Base-by-base conservation (phyloP, 768 basidiomycete species). In the Termitomyces sp. region DNA sequence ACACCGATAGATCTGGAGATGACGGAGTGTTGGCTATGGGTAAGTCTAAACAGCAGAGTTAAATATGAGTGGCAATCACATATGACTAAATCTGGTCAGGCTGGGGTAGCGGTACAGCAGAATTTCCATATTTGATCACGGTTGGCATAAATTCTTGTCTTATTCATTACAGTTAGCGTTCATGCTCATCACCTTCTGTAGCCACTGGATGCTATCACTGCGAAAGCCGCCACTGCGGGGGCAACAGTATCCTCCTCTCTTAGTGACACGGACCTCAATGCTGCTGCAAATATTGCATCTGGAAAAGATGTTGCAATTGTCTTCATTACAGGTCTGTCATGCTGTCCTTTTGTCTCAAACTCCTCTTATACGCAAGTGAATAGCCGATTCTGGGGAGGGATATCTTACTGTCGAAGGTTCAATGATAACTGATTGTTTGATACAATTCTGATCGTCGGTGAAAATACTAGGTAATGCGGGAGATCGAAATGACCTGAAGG, bases 21-120 rank as follows among this genome's bases (percentile, higher is more conserved):
- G 75, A 76, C 54, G 84, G 85, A 13, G 81, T 84, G 20, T 73
- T 89, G 3, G 85, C 78, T 0, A 78, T 84, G 76, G 85, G 84
- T 66, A 77, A 74, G 75, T 75, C 73, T 27, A 40, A 44, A 2
- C 66, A 65, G 13, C 73, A 68, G 1, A 35, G 16, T 7, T 16
- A n/a, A 36, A 11, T 5, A 36, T 3, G 7, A 10, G n/a, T n/a
- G 25, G n/a, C 15, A 15, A 45, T 29, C 16, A 48, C 20, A 11
- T 27, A 18, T 43, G 20, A 35, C 9, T 25, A 25, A 35, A 5
- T 23, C 5, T 23, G 3, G 10, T 38, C 38, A 78, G 76, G 75
- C n/a, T 78, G 77, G 76, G 77, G 77, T 27, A 74, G 72, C 56
- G 80, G 82, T 39, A 81, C 80, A 0, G 76, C 71, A 7, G 66